Percentiles rank a stretch among this genome's conserved stretches.
Conservation (phyloP, 129 eudicot genomes). For the sunflower (Helianthus annuus) region DNA sequence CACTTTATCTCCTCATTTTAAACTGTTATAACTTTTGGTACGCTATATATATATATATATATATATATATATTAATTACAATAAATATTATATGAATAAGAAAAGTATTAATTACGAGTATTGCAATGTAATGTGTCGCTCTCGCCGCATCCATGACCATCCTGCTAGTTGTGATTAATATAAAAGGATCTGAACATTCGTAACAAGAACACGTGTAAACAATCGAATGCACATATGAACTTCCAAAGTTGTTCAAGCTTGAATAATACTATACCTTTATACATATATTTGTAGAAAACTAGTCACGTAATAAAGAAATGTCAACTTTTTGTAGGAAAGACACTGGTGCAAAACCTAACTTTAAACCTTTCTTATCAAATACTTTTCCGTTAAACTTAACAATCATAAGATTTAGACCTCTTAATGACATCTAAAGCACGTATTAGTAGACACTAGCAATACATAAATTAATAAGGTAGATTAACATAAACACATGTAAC, state of each 20-base stretch:
- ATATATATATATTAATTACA: too few species aligned
- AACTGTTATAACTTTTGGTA: too few species aligned
- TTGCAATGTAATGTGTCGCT: too few species aligned
- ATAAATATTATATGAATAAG: too few species aligned
- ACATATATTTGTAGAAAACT: neutral
- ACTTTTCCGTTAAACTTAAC: neutral
- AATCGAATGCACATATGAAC: neutral
- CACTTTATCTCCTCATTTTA: too few species aligned
- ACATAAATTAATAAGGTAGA: neutral
- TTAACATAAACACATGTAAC: conserved; percentile 9
- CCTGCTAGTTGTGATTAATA: neutral
- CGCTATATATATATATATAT: too few species aligned
- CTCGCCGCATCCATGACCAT: too few species aligned
- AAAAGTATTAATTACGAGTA: too few species aligned
- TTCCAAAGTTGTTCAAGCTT: neutral
- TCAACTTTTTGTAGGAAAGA: neutral
- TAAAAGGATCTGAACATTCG: neutral
- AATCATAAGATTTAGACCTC: neutral
- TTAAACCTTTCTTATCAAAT: too few species aligned
- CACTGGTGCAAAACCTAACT: neutral
- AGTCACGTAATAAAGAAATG: neutral
- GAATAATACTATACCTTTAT: neutral
- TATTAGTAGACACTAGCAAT: neutral
- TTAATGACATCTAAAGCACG: conserved; percentile 8
- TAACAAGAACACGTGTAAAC: neutral